These are phyloP conservation scores for Fistulifera solaris DNA, from an alignment of 108 stramenopile species.

Conservation along the genomic window DNA sequence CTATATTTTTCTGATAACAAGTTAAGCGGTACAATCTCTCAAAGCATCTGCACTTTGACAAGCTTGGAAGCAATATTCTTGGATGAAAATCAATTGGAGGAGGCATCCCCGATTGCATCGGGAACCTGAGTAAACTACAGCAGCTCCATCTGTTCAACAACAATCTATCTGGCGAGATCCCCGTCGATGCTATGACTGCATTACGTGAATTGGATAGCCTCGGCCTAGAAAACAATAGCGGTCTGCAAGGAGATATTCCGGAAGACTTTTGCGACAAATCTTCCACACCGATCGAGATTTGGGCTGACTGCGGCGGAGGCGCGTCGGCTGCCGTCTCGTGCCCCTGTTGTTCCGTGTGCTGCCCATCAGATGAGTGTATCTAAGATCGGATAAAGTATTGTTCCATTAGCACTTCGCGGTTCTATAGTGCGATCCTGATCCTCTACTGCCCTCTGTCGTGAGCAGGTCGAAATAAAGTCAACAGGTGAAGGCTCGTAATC, in stretches of 20 bases:
- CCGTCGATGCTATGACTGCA: slow-evolving; percentile 10
- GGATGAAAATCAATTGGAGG: slow-evolving; percentile 43
- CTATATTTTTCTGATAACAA: slow-evolving; percentile 57
- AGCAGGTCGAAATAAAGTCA: too few relatives aligned
- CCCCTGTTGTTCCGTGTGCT: slow-evolving; percentile 10
- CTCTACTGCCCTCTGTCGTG: too few relatives aligned
- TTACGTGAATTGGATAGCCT: slow-evolving; percentile 16
- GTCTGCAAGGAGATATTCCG: slow-evolving; percentile 42
- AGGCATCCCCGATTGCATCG: slow-evolving; percentile 48
- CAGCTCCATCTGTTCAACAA: slow-evolving; percentile 50
- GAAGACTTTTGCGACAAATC: slow-evolving; percentile 24
- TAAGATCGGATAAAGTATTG: neutral
- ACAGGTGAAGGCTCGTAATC: too few relatives aligned
- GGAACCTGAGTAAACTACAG: slow-evolving; percentile 33
- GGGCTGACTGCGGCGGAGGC: slow-evolving; percentile 27
- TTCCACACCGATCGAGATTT: slow-evolving; percentile 14
- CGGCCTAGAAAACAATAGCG: slow-evolving; percentile 46
- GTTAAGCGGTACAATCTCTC: slow-evolving; percentile 47
- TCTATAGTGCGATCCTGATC: too few relatives aligned
- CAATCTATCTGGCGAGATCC: slow-evolving; percentile 29
- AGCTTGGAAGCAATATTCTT: slow-evolving; percentile 42
- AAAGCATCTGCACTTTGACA: slow-evolving; percentile 27
- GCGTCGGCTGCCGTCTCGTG: neutral
- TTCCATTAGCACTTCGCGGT: neutral
- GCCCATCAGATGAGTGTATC: neutral